These are phyloP conservation scores for Diphasiastrum complanatum DNA, from an alignment of 83 land plant species.

Conservation along the genomic window DNA sequence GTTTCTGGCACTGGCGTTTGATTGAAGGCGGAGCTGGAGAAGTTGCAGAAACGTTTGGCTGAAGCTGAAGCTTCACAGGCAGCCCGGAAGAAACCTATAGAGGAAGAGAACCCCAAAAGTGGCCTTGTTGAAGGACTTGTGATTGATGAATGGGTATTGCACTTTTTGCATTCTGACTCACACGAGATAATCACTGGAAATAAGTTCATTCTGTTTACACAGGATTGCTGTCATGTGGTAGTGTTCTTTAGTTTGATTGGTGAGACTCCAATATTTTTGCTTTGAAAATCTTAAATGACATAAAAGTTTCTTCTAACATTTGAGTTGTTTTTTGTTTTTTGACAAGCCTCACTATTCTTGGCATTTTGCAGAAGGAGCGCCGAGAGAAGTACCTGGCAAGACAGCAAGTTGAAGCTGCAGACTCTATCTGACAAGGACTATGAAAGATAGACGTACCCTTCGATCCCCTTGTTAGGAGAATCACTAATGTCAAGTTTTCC, in stretches of 20 bases:
- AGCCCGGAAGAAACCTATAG: conserved; percentile 6
- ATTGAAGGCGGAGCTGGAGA: conserved; percentile 13
- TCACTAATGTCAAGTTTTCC: too few species aligned
- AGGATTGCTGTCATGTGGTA: too few species aligned
- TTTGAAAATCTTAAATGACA: too few species aligned
- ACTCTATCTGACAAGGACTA: conserved; percentile 14
- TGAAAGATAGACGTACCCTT: too few species aligned
- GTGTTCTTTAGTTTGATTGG: too few species aligned
- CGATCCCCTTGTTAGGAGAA: too few species aligned
- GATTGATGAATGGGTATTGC: conserved; percentile 12
- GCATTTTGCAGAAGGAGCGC: conserved; percentile 10
- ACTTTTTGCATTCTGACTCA: too few species aligned
- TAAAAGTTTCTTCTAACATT: neutral
- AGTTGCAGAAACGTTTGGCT: conserved; percentile 3
- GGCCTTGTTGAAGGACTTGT: conserved; percentile 8
- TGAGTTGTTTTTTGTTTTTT: neutral
- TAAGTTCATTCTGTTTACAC: too few species aligned
- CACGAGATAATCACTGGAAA: too few species aligned
- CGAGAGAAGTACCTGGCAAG: conserved; percentile 15
- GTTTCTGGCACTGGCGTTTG: neutral
- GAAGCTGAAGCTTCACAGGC: conserved; percentile 5
- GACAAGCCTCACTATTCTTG: neutral
- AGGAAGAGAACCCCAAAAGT: conserved; percentile 6
- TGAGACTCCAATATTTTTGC: too few species aligned
- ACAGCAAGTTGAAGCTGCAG: conserved; percentile 12